Base-by-base conservation (phyloP, 1,284 basidiomycete genomes). In the Boletus holoroseus region DNA sequence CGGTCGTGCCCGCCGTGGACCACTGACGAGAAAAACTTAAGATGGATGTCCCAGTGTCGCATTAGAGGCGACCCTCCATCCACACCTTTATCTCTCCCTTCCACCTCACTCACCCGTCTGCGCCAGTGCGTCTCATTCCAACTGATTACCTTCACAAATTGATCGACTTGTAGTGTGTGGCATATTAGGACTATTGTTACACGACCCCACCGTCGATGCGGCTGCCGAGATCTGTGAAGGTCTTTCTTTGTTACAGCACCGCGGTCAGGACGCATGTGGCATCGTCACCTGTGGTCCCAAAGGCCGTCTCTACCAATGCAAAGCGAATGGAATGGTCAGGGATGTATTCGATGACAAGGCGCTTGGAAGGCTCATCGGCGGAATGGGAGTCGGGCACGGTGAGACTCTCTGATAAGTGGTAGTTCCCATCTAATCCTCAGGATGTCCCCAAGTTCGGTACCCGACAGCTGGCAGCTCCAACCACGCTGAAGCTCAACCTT, bases 251-350 rank as follows among this genome's bases (percentile, higher is more conserved):
- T 76, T 97, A 13, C 94, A 97, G 68, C 94, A 97, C 68, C 79
- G 94, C 66, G 95, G 95, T 30, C 95, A 99, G 69, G 95, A 99
- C 78, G 96, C 96, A 0, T 97, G 94, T 57, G 96, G 96, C 49
- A 89, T 99, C 64, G 89, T 99, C 53, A 99, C 96, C 42, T 96
- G 96, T 68, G 96, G 94, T 3, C 81, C 84, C 15, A 93, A 93
- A 65, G 96, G 96, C 41, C 85, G 94, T 41, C 91, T 99, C 71
- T 95, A 90, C 71, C 96, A 99, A 70, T 94, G 91, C 78, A 99
- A 99, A 73, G 92, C 94, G n/a, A 99, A 99, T 69, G 96, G 96
- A 38, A 99, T 99, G 96, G 95, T 99, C 62, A 82, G 95, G 51
- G 96, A 99, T 69, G 90, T 99, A 55, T 95, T 99, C 70, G 94